Conservation (phyloP, 2,329 filamentous ascomycete species). For the Ophiostoma triangulosporum region DNA sequence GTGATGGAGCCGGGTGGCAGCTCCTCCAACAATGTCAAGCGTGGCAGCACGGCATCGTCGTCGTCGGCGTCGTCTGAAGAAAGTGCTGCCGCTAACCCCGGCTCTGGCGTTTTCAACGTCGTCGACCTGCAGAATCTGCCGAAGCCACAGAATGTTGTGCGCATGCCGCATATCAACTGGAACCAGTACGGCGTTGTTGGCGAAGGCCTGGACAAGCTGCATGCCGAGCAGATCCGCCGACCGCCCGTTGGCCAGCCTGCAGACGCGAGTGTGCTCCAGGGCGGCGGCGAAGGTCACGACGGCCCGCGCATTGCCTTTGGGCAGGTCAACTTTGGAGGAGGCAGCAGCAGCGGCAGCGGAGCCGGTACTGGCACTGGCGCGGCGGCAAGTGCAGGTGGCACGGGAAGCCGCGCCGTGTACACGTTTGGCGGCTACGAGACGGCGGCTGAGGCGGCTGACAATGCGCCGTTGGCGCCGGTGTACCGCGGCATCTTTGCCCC, state of each 20-base stretch:
- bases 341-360: background rate
- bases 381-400: no score
- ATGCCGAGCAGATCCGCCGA: conserved; percentile 60
- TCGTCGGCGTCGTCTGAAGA: background rate
- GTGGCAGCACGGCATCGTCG: background rate
- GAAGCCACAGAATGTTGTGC: conserved; percentile 65
- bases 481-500: conserved; percentile 42
- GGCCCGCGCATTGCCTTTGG: background rate
- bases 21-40: background rate
- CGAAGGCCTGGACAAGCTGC: conserved; percentile 69
- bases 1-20: background rate
- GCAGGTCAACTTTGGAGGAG: background rate
- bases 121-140: conserved; percentile 39
- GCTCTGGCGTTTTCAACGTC: background rate
- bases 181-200: conserved; percentile 85
- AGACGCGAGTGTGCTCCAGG: conserved; percentile 11
- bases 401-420: conserved; percentile 29
- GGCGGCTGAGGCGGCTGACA: background rate
- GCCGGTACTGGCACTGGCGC: conserved; percentile 14
- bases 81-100: background rate
- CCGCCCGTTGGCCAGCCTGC: conserved; percentile 46
- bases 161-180: conserved; percentile 89
- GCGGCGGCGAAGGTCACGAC: background rate
- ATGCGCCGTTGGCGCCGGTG: conserved; percentile 18
- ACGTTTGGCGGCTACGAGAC: conserved; percentile 29